A percentile compares a stretch with the other conserved stretches of the same genome.
These are phyloP conservation scores for Blastobotrys americana DNA, from an alignment of 805 yeast species.

Conservation along the genomic window DNA sequence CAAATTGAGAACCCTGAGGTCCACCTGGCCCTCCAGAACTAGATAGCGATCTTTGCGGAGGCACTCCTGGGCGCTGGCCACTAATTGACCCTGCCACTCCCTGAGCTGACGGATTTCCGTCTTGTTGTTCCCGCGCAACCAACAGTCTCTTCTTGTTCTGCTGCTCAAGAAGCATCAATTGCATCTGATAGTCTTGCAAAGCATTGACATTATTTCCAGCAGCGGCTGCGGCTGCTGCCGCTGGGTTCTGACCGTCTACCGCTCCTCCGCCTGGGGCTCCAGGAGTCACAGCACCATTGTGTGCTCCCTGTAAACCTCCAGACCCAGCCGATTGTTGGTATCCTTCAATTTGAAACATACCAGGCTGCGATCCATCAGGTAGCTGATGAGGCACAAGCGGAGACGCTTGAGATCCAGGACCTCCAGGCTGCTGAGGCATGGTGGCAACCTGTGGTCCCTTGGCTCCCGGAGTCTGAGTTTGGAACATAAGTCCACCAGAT, in stretches of 20 bases:
- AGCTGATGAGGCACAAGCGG: conserved; percentile 4
- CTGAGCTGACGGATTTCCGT: conserved; percentile 17
- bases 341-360: conserved; percentile 20
- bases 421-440: conserved; percentile 2
- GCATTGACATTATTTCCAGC: conserved; percentile 43
- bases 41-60: neutral
- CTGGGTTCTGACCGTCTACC: conserved; percentile 16
- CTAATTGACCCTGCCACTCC: conserved; percentile 7
- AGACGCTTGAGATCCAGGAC: neutral
- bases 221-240: conserved; percentile 26
- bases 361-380: conserved; percentile 5
- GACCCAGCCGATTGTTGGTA: no score
- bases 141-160: conserved; percentile 62
- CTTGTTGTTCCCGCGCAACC: conserved; percentile 34
- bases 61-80: conserved; percentile 9
- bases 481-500: neutral
- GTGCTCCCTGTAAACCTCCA: conserved; percentile 10
- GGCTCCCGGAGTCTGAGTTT: neutral
- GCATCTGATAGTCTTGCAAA: conserved; percentile 75
- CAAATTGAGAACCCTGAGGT: conserved; percentile 5
- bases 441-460: neutral
- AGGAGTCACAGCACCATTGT: conserved; percentile 12
- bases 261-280: conserved; percentile 4
- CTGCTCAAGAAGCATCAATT: conserved; percentile 63
- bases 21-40: conserved; percentile 17